Evolutionary conservation across 2,329 filamentous ascomycete genomes (phyloP).

Genomic region (Pseudocercospora pini-densiflorae): DNA sequence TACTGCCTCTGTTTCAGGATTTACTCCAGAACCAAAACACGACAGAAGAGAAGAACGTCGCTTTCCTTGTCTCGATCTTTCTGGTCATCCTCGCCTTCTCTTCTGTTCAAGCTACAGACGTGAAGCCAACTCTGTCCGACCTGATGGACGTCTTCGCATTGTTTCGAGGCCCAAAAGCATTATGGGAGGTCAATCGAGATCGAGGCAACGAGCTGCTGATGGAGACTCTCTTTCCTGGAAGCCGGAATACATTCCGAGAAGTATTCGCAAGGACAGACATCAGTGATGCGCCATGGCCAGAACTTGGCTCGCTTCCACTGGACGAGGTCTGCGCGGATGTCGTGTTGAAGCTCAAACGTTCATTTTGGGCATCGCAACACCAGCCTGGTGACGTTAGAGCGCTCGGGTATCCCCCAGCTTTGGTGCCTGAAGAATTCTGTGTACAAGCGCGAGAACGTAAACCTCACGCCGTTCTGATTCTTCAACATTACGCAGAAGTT

Average conservation of each 20-base stretch:
- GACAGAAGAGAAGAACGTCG: slow-evolving; percentile 23
- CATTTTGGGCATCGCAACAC: slow-evolving; percentile 13
- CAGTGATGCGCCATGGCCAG: slow-evolving; percentile 1
- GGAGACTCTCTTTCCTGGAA: slow-evolving; percentile 22
- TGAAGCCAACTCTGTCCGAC: slow-evolving; percentile 30
- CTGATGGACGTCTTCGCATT: slow-evolving; percentile 34
- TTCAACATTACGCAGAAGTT: slow-evolving; percentile 28
- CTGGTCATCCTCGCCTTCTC: slow-evolving; percentile 35
- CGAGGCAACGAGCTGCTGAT: slow-evolving; percentile 20
- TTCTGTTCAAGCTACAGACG: slow-evolving; percentile 28
- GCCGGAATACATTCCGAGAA: slow-evolving; percentile 9
- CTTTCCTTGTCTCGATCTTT: slow-evolving; percentile 34
- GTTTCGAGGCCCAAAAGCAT: slow-evolving; percentile 29
- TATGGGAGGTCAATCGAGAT: slow-evolving; percentile 25
- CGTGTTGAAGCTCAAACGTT: slow-evolving; percentile 13
- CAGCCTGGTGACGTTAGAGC: slow-evolving; percentile 25
- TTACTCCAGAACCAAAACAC: slow-evolving; percentile 21
- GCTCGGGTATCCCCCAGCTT: slow-evolving; percentile 32
- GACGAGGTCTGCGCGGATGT: slow-evolving; percentile 19
- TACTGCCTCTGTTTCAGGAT: slow-evolving; percentile 32
- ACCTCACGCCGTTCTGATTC: slow-evolving; percentile 28
- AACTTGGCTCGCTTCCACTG: slow-evolving; percentile 12
- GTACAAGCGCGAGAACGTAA: slow-evolving; percentile 26
- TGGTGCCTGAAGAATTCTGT: slow-evolving; percentile 32
- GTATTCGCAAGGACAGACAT: slow-evolving; percentile 6